Evolutionary conservation across 2,329 filamentous ascomycete species (phyloP), one percentile per base, ranked within the genome.

Genomic region (Fusarium tricinctum): DNA sequence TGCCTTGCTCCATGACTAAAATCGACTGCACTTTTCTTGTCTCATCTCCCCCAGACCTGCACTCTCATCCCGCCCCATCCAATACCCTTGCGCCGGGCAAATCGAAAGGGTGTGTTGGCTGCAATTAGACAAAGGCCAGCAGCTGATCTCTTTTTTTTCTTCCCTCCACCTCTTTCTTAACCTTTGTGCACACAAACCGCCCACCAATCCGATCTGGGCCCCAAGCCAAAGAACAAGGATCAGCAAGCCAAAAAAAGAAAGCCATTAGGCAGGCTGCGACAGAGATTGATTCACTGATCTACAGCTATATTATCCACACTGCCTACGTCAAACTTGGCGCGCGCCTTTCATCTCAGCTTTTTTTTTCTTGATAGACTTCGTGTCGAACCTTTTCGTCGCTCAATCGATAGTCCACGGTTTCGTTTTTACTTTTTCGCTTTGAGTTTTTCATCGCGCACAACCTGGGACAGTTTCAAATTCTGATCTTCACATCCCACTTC

Each of bases 1-100:
- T 47, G 40, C 40, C 42, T 56, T 50, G 38, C 56, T 61, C 42
- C 35, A 43, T 46, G 40, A 53, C 28, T 52, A 28, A 43, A 57
- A 51, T 39, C 40, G 39, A 32, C 44, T 50, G 42, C 49, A 22
- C 53, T 39, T 48, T 26, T 50, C 50, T 55, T 35, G 49, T 69
- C 66, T 52, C 64, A 49, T 68, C 59, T 60, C 53, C 66, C 44
- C 62, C 61, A 64, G 52, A 69, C 61, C 61, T 69, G 61, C 66
- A 69, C 46, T 56, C 57, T 64, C 44, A 44, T 66, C 61, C 35
- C 44, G 26, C 32, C 59, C 26, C 49, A 48, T 45, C 59, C 50
- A 66, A 61, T 61, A 42, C 49, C 49, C 62, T 69, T 70, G 53
- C 66, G 40, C 62, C 66, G 57, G 67, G 35, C 57, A 26, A 48